Percentiles rank a stretch among this genome's conserved stretches.
phyloP scores from a whole-genome alignment of 2,329 filamentous ascomycete species.

The Grosmannia huntii region DNA sequence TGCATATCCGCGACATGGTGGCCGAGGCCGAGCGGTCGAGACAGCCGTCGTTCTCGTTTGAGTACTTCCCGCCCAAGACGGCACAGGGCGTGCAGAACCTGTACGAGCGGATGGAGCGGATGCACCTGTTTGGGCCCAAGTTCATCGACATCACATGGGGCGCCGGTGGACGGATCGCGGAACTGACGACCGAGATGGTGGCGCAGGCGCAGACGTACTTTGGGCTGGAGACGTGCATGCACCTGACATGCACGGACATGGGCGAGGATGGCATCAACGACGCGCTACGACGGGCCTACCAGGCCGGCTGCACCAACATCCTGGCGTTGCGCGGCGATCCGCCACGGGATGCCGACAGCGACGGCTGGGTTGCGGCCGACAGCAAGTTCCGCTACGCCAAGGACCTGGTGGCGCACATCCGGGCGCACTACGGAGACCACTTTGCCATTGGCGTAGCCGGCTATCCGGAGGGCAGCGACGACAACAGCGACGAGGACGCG shows the following conservation, averaged over 20 bases:
- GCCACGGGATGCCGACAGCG: slow-evolving; percentile 80
- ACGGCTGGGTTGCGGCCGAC: slow-evolving; percentile 82
- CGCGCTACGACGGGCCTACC: slow-evolving; percentile 78
- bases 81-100: slow-evolving; percentile 96
- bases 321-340: slow-evolving; percentile 87
- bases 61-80: slow-evolving; percentile 98
- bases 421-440: slow-evolving; percentile 66
- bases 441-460: slow-evolving; percentile 97
- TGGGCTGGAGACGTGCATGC: slow-evolving; percentile 97
- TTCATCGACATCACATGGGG: slow-evolving; percentile 99
- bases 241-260: slow-evolving; percentile 98
- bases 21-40: slow-evolving; percentile 65
- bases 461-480: slow-evolving; percentile 91
- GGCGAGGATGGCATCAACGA: slow-evolving; percentile 81
- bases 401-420: slow-evolving; percentile 71
- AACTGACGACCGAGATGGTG: slow-evolving; percentile 96
- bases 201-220: slow-evolving; percentile 89
- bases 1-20: slow-evolving; percentile 95
- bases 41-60: slow-evolving; percentile 90
- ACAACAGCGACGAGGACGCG: slow-evolving; percentile 74
- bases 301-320: slow-evolving; percentile 94
- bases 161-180: slow-evolving; percentile 79
- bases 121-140: slow-evolving; percentile 68
- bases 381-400: slow-evolving; percentile 84
- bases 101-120: slow-evolving; percentile 98